A percentile compares a stretch with the other conserved stretches of the same genome.
Evolutionary conservation across 2,329 filamentous ascomycete genomes (phyloP).

Genomic region (Penicillium olsonii): DNA sequence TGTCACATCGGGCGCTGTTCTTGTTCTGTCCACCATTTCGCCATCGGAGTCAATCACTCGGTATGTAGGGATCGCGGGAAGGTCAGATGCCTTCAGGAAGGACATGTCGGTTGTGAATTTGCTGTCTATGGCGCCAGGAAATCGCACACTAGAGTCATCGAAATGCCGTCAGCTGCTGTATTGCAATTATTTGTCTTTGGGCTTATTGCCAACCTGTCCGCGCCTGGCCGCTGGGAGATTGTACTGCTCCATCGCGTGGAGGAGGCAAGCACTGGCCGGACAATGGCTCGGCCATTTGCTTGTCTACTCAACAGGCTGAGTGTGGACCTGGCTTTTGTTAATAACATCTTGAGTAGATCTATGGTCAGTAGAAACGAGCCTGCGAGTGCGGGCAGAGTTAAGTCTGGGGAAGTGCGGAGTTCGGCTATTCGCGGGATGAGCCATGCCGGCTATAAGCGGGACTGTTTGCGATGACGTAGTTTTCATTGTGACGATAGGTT

Average conservation of each 20-base stretch:
- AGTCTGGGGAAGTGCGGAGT: no score
- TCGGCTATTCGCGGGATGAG: no score
- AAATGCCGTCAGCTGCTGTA: conserved; percentile 3
- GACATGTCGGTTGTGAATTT: conserved; percentile 80
- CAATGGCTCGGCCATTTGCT: conserved; percentile 6
- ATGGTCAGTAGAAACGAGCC: no score
- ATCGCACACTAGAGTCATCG: conserved; percentile 56
- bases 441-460: no score
- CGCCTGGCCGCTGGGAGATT: conserved; percentile 60
- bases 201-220: conserved; percentile 54
- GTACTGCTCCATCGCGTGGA: conserved; percentile 49
- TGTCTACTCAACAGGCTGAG: conserved; percentile 18
- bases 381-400: no score
- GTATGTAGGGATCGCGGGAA: conserved; percentile 83
- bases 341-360: no score
- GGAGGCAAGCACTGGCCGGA: conserved; percentile 6
- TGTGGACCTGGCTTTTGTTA: no score
- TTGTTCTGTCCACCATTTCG: conserved; percentile 72
- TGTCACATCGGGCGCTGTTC: conserved; percentile 63
- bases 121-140: conserved; percentile 93
- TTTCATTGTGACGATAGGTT: no score
- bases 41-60: conserved; percentile 90
- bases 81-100: conserved; percentile 73
- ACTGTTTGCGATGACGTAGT: no score
- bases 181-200: not conserved